phyloP scores from a whole-genome alignment of 2,329 filamentous ascomycete genomes.

The Ascochyta lentis region DNA sequence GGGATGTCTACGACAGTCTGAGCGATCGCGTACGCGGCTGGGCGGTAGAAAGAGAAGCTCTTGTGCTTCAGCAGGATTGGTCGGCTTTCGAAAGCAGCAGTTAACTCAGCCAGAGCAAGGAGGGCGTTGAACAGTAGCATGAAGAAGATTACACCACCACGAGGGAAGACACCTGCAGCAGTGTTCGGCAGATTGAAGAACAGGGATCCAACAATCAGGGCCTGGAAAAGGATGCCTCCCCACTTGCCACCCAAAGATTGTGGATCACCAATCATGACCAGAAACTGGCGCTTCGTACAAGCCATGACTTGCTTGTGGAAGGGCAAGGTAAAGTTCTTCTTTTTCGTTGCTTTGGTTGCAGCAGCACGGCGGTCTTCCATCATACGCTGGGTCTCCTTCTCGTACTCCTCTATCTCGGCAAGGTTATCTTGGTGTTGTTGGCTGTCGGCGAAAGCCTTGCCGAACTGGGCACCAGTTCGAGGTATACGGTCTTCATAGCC shows the following conservation, averaged over 20 bases:
- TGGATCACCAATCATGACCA: constrained; percentile 62
- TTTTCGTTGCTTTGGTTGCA: constrained; percentile 47
- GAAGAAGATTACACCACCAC: constrained; percentile 68
- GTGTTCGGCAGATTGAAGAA: constrained; percentile 63
- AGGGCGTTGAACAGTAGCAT: constrained; percentile 69
- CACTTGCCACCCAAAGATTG: constrained; percentile 55
- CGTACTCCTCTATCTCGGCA: constrained; percentile 50
- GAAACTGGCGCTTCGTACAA: constrained; percentile 52
- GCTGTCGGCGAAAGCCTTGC: constrained; percentile 50
- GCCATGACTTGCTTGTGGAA: constrained; percentile 51
- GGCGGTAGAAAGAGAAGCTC: constrained; percentile 72
- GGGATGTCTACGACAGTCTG: constrained; percentile 66
- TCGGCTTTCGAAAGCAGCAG: constrained; percentile 65
- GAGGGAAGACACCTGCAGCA: constrained; percentile 62
- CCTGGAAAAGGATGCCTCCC: constrained; percentile 53
- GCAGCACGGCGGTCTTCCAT: constrained; percentile 41
- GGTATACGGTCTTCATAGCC: constrained; percentile 66
- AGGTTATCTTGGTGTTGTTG: constrained; percentile 48
- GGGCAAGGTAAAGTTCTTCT: constrained; percentile 51
- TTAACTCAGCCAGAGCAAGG: constrained; percentile 66
- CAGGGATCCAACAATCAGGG: constrained; percentile 51
- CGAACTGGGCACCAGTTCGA: constrained; percentile 62
- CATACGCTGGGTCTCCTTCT: constrained; percentile 41
- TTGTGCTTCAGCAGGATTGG: constrained; percentile 75
- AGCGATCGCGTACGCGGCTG: constrained; percentile 65